These are phyloP conservation scores for Ustilago hordei DNA, from an alignment of 1,284 basidiomycete genomes.

Conservation along the genomic window DNA sequence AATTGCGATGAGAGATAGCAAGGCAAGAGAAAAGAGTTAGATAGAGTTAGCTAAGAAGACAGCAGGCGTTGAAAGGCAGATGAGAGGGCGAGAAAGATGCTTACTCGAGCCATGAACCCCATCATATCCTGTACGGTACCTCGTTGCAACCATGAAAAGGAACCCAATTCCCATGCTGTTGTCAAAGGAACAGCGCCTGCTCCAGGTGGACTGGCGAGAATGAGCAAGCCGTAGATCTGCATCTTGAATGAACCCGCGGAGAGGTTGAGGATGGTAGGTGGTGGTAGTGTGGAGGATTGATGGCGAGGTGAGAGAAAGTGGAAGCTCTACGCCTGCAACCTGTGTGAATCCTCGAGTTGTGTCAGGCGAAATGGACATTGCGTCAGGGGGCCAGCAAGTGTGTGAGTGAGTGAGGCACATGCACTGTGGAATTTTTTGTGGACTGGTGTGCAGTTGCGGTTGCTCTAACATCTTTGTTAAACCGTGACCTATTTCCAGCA, in stretches of 20 bases:
- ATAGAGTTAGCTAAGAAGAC: neutral
- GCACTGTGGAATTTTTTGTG: neutral
- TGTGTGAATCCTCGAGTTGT: neutral
- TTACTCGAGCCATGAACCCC: constrained; percentile 68
- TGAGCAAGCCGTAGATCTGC: constrained; percentile 59
- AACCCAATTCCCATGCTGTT: constrained; percentile 84
- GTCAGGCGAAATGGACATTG: too few relatives aligned
- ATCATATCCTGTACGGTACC: constrained; percentile 71
- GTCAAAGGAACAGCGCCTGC: constrained; percentile 75
- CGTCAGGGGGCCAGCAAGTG: constrained; percentile 1
- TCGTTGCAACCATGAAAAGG: constrained; percentile 93
- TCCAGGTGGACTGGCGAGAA: constrained; percentile 66
- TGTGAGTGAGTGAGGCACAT: neutral
- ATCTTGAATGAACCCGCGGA: constrained; percentile 14
- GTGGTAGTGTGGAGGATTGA: constrained; percentile 3
- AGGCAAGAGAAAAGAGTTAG: neutral
- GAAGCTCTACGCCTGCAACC: constrained; percentile 1
- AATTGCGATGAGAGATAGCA: constrained; percentile 72
- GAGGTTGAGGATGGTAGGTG: neutral
- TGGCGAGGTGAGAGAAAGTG: neutral
- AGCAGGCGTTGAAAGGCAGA: neutral
- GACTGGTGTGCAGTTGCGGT: too few relatives aligned
- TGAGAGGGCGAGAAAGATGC: constrained; percentile 13
- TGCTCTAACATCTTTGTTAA: too few relatives aligned
- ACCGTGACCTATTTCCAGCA: too few relatives aligned